phyloP scores from a whole-genome alignment of 352 stramenopile species.

The Pythium dissotocum region DNA sequence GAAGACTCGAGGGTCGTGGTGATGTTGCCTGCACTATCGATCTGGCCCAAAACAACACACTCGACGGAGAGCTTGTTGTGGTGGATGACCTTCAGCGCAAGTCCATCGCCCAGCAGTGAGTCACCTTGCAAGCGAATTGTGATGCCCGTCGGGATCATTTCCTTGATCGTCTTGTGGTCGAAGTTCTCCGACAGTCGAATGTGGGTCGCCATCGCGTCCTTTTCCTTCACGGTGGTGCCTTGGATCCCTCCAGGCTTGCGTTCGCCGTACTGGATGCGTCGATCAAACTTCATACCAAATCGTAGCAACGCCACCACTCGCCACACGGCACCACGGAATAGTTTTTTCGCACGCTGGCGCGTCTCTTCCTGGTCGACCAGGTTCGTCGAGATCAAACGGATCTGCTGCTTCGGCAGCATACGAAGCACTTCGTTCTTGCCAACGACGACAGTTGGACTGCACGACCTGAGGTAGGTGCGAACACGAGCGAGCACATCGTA shows the following conservation, averaged over 20 bases:
- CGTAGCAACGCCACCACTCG: constrained; percentile 84
- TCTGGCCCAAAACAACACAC: constrained; percentile 70
- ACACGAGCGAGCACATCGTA: constrained; percentile 86
- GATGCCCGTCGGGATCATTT: constrained; percentile 87
- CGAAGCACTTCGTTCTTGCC: constrained; percentile 79
- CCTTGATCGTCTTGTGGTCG: constrained; percentile 89
- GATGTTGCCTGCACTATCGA: constrained; percentile 31
- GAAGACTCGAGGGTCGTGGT: constrained; percentile 30
- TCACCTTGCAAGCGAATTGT: constrained; percentile 79
- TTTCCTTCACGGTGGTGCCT: constrained; percentile 29
- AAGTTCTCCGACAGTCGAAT: constrained; percentile 89
- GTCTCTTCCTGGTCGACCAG: constrained; percentile 86
- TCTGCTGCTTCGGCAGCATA: constrained; percentile 67
- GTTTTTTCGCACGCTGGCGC: constrained; percentile 73
- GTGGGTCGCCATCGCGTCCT: constrained; percentile 62
- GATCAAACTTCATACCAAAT: constrained; percentile 89
- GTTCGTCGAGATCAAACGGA: constrained; percentile 87
- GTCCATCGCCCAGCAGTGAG: constrained; percentile 70
- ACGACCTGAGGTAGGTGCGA: constrained; percentile 73
- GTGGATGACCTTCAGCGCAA: constrained; percentile 76
- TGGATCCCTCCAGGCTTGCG: constrained; percentile 36
- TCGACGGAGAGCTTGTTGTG: constrained; percentile 87
- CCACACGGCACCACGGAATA: constrained; percentile 85
- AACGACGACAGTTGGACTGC: constrained; percentile 74
- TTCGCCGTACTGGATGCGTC: constrained; percentile 75